Percentiles rank a stretch among this genome's conserved stretches.
Evolutionary conservation across 2,329 filamentous ascomycete species (phyloP).

Genomic region (Decorospora gaudefroyi): DNA sequence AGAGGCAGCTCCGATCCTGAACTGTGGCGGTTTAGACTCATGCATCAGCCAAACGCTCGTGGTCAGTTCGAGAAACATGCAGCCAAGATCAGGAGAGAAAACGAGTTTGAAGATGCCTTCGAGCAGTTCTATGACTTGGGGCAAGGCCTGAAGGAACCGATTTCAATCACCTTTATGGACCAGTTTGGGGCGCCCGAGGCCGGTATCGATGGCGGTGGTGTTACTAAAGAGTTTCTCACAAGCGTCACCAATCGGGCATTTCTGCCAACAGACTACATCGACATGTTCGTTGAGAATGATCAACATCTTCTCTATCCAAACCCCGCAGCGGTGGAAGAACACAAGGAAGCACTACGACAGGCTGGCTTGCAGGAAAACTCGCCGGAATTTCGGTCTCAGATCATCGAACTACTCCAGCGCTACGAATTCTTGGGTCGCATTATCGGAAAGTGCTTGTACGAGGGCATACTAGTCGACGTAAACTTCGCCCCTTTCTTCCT

Average conservation of each 20-base stretch:
- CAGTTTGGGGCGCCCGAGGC: conserved; percentile 85
- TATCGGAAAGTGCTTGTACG: conserved; percentile 95
- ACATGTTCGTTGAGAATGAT: conserved; percentile 81
- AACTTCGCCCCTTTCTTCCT: conserved; percentile 95
- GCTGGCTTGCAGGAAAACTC: conserved; percentile 59
- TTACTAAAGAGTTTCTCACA: conserved; percentile 95
- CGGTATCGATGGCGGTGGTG: conserved; percentile 94
- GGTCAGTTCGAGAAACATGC: conserved; percentile 60
- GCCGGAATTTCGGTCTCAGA: conserved; percentile 60
- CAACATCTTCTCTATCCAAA: conserved; percentile 89
- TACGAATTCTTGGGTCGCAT: conserved; percentile 93
- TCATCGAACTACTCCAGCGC: conserved; percentile 67
- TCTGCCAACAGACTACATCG: conserved; percentile 56
- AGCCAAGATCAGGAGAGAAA: conserved; percentile 76
- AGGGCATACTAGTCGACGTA: conserved; percentile 92
- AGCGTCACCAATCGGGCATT: conserved; percentile 88
- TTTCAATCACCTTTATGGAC: conserved; percentile 95
- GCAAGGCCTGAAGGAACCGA: conserved; percentile 86
- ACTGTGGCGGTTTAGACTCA: conserved; percentile 67
- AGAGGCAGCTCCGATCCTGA: conserved; percentile 75
- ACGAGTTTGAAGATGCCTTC: conserved; percentile 84
- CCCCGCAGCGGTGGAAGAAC: conserved; percentile 73
- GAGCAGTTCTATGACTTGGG: conserved; percentile 79
- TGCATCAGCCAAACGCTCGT: conserved; percentile 39
- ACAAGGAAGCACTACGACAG: conserved; percentile 61